These are phyloP conservation scores for Nasturtium officinale DNA, from an alignment of 345 rosid species.

Conservation along the genomic window DNA sequence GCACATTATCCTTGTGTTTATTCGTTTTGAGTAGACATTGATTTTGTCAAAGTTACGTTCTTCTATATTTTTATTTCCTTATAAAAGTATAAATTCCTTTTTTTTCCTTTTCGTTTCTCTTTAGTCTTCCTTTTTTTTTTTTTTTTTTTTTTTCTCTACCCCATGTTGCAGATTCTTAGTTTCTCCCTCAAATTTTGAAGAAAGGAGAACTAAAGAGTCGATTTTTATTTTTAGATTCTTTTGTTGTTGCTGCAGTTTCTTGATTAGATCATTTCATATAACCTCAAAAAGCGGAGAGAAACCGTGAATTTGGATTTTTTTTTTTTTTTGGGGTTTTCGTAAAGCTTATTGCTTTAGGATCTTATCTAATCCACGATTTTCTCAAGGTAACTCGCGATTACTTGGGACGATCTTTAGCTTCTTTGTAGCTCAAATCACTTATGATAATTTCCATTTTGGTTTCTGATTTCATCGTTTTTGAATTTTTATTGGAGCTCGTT, in stretches of 20 bases:
- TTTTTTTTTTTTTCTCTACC: not conserved
- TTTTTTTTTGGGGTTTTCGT: constrained; percentile 17
- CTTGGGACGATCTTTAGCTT: not conserved
- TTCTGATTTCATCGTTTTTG: constrained; percentile 8
- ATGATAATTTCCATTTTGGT: not conserved
- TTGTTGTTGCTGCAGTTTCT: constrained; percentile 24
- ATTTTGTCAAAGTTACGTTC: constrained; percentile 40
- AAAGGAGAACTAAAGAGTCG: constrained; percentile 33
- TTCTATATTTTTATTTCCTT: not conserved
- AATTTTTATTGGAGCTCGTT: not conserved
- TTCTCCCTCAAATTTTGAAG: constrained; percentile 38
- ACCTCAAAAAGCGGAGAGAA: constrained; percentile 21
- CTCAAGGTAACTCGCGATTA: constrained; percentile 48
- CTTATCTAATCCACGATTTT: constrained; percentile 59
- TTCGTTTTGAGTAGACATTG: constrained; percentile 35
- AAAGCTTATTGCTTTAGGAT: constrained; percentile 48
- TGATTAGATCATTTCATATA: constrained; percentile 33
- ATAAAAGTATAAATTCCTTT: not conserved
- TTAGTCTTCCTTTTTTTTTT: not conserved
- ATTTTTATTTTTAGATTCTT: constrained; percentile 32
- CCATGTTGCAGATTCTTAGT: constrained; percentile 40
- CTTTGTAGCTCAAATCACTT: constrained; percentile 3
- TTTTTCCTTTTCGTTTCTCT: constrained; percentile 10
- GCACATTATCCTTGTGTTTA: constrained; percentile 42
- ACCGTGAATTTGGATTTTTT: constrained; percentile 25